These are phyloP conservation scores for Alternaria sp. DNA, from an alignment of 2,329 filamentous ascomycete genomes.

Conservation along the genomic window DNA sequence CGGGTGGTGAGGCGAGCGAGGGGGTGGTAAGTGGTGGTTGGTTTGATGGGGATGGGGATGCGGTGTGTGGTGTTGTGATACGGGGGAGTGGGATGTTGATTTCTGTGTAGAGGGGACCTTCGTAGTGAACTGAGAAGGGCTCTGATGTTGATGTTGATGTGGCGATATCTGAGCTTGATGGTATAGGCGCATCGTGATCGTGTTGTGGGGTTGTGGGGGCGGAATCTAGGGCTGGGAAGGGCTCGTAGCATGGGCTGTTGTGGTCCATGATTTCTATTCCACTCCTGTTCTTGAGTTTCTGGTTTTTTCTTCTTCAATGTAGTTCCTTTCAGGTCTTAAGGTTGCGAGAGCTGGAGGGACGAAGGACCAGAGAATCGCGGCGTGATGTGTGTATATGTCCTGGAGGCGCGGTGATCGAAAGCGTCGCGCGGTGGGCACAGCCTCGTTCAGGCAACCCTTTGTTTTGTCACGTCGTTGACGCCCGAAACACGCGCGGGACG, in stretches of 20 bases:
- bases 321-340: too few species aligned
- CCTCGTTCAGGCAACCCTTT: slow-evolving; percentile 13
- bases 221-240: slow-evolving; percentile 2
- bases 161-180: background rate
- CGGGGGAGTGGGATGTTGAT: slow-evolving; percentile 43
- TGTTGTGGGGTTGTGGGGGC: slow-evolving; percentile 4
- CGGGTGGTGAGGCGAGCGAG: background rate
- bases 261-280: background rate
- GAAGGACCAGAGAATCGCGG: background rate
- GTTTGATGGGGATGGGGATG: background rate
- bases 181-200: background rate
- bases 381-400: background rate
- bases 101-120: slow-evolving; percentile 42
- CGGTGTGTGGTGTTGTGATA: slow-evolving; percentile 16
- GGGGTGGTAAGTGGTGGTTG: background rate
- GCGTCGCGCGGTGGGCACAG: slow-evolving; percentile 3
- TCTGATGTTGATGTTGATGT: background rate
- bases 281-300: background rate
- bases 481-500: background rate
- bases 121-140: slow-evolving; percentile 8
- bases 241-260: background rate
- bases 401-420: background rate
- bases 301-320: background rate
- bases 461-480: background rate
- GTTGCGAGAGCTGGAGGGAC: background rate